phyloP scores from a whole-genome alignment of 495 filamentous ascomycete genomes.

The Daldinia decipiens region DNA sequence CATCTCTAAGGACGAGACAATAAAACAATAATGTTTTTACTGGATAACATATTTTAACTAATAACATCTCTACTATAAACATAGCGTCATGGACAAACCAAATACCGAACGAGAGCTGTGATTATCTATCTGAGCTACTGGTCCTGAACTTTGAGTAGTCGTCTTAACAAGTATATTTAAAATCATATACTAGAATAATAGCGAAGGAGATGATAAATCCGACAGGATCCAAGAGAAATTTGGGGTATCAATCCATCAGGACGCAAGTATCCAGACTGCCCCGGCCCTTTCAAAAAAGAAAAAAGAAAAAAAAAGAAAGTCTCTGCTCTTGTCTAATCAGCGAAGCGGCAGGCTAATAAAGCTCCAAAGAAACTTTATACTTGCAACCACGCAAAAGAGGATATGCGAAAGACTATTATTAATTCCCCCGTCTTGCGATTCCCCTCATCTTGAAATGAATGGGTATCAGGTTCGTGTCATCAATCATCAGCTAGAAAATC shows the following conservation, averaged over 20 bases:
- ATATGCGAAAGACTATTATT: slow-evolving; percentile 43
- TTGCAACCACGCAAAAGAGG: slow-evolving; percentile 22
- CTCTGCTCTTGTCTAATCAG: slow-evolving; percentile 41
- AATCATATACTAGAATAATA: slow-evolving; percentile 42
- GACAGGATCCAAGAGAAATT: slow-evolving; percentile 26
- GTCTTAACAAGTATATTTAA: slow-evolving; percentile 29
- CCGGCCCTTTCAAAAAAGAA: slow-evolving; percentile 15
- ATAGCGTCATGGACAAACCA: background rate
- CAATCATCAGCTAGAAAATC: slow-evolving; percentile 46
- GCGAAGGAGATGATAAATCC: slow-evolving; percentile 33
- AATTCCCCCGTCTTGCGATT: slow-evolving; percentile 47
- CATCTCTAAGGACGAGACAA: background rate
- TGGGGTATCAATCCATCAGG: slow-evolving; percentile 42
- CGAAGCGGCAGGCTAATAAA: slow-evolving; percentile 8
- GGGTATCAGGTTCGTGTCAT: slow-evolving; percentile 48
- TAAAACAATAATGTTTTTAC: background rate
- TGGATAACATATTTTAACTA: too few species aligned
- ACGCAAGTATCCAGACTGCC: slow-evolving; percentile 27
- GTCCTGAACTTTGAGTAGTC: slow-evolving; percentile 7
- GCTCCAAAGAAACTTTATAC: slow-evolving; percentile 6
- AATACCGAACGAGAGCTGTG: slow-evolving; percentile 35
- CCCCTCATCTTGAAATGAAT: slow-evolving; percentile 52
- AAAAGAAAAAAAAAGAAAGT: slow-evolving; percentile 15
- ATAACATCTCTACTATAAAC: background rate
- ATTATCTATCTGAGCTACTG: slow-evolving; percentile 33